Evolutionary conservation across 768 basidiomycete species (phyloP).

Genomic region (Rhizopogon vesiculosus): DNA sequence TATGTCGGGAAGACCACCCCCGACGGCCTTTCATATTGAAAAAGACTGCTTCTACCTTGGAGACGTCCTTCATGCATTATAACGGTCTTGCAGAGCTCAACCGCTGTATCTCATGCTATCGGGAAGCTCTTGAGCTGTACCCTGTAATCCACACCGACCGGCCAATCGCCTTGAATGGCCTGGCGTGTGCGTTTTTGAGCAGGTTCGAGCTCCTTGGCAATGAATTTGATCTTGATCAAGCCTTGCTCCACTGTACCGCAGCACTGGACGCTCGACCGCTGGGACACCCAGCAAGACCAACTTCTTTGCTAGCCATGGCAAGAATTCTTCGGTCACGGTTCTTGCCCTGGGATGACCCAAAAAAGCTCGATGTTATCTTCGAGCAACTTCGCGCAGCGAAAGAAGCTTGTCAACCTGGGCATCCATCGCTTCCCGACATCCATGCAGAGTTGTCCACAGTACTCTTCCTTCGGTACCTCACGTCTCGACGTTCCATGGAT

Average conservation of each 20-base stretch:
- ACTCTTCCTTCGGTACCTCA: conserved; percentile 20
- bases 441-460: conserved; percentile 18
- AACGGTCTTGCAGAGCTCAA: conserved; percentile 19
- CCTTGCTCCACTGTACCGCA: conserved; percentile 13
- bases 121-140: conserved; percentile 18
- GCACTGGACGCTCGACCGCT: conserved; percentile 1
- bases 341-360: conserved; percentile 15
- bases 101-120: conserved; percentile 20
- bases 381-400: conserved; percentile 20
- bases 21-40: conserved; percentile 11
- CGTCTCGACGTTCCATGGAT: conserved; percentile 13
- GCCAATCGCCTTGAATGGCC: conserved; percentile 8
- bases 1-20: conserved; percentile 11
- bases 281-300: conserved; percentile 10
- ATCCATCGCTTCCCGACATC: conserved; percentile 18
- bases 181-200: conserved; percentile 17
- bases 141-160: conserved; percentile 11
- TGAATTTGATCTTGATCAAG: conserved; percentile 24
- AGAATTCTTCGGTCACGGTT: conserved; percentile 18
- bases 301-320: conserved; percentile 16
- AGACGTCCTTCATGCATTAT: conserved; percentile 14
- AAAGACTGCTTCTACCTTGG: conserved; percentile 10
- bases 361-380: conserved; percentile 22
- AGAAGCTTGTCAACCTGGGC: conserved; percentile 12
- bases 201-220: conserved; percentile 20